Evolutionary conservation across 2,329 filamentous ascomycete genomes (phyloP).

Genomic region (Cercospora citrullina): DNA sequence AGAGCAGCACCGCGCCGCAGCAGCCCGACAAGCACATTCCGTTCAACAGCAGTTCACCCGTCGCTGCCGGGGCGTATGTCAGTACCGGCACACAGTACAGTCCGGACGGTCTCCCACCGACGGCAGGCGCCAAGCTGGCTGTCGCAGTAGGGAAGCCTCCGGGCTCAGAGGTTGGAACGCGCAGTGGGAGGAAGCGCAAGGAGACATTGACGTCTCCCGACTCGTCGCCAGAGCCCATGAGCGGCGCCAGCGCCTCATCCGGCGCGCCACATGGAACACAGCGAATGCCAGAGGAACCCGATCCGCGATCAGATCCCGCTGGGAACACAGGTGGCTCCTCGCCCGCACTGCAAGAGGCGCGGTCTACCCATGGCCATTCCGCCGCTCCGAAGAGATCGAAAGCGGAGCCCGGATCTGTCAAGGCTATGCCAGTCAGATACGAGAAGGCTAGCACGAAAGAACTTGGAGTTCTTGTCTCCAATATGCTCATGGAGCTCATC

Average conservation of each 20-base stretch:
- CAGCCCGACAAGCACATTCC: conserved; percentile 18
- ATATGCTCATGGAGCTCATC: conserved; percentile 95
- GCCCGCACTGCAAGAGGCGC: conserved; percentile 32
- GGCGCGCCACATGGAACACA: conserved; percentile 24
- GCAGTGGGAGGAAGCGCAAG: conserved; percentile 34
- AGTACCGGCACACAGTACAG: conserved; percentile 59
- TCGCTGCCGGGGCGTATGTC: conserved; percentile 34
- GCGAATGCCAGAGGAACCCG: conserved; percentile 19
- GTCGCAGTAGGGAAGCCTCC: conserved; percentile 24
- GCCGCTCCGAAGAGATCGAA: conserved; percentile 50
- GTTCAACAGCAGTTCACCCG: conserved; percentile 9
- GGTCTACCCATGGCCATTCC: conserved; percentile 36
- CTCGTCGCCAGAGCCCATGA: conserved; percentile 27
- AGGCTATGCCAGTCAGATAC: conserved; percentile 70
- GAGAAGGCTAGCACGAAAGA: conserved; percentile 81
- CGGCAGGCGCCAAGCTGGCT: conserved; percentile 36
- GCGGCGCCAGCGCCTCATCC: conserved; percentile 22
- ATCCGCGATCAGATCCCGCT: conserved; percentile 17
- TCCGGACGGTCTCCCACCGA: conserved; percentile 50
- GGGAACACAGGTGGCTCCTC: conserved; percentile 16
- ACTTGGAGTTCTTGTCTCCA: conserved; percentile 84
- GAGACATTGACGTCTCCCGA: conserved; percentile 23
- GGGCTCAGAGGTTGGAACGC: conserved; percentile 15
- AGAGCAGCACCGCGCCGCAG: conserved; percentile 17
- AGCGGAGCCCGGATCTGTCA: conserved; percentile 49